Percentiles rank a stretch among this genome's conserved stretches.
Conservation (phyloP, 148 eudicot species). For the Rheum nobile region DNA sequence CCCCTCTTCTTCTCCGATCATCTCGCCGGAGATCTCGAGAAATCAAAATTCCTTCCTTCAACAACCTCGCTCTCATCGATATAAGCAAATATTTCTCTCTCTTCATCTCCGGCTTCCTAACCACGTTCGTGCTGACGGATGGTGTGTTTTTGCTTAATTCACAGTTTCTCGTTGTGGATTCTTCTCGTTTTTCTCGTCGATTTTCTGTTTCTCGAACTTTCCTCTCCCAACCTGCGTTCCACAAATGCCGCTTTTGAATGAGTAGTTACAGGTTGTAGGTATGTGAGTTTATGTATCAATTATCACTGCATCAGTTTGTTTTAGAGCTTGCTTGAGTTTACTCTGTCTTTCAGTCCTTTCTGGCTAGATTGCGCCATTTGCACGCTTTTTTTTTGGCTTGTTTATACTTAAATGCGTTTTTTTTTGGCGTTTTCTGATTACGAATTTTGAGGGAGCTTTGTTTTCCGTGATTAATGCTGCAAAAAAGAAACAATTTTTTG, state of each 20-base stretch:
- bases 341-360: background rate
- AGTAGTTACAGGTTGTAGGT: background rate
- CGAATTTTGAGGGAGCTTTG: background rate
- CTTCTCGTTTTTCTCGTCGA: background rate
- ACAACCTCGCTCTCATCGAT: background rate
- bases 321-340: background rate
- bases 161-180: background rate
- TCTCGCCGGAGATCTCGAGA: background rate
- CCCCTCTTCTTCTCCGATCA: background rate
- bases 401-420: background rate
- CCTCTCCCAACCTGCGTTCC: background rate
- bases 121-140: background rate
- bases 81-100: background rate
- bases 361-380: background rate
- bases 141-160: background rate
- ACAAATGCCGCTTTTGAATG: background rate
- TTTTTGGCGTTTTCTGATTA: background rate
- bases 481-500: background rate
- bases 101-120: background rate
- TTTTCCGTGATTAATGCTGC: background rate
- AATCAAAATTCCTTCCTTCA: background rate
- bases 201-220: background rate
- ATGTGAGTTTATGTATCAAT: background rate
- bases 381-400: background rate
- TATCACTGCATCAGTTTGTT: background rate